Evolutionary conservation across 2,329 filamentous ascomycete species (phyloP).

Genomic region (Aspergillus novofumigatus): DNA sequence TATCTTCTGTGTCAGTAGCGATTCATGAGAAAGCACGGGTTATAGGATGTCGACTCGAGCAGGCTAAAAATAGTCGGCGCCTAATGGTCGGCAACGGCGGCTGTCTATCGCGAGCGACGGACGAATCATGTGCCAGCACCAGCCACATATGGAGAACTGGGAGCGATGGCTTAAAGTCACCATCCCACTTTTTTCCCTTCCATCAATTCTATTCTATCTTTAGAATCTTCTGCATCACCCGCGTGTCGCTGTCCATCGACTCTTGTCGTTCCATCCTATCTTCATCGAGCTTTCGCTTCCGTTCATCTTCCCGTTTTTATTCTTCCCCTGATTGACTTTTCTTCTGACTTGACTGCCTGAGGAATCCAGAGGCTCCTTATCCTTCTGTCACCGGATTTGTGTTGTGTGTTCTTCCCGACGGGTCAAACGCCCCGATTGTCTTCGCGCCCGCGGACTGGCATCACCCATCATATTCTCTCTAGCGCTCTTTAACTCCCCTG

Average conservation of each 20-base stretch:
- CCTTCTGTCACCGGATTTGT: not conserved
- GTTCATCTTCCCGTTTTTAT: slow-evolving; percentile 8
- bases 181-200: not conserved
- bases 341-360: not conserved
- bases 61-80: not conserved
- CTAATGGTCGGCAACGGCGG: not conserved
- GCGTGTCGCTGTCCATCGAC: slow-evolving; percentile 20
- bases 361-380: not conserved
- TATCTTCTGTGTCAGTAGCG: not conserved
- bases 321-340: slow-evolving; percentile 2
- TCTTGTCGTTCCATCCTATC: slow-evolving; percentile 15
- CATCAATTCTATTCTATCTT: slow-evolving; percentile 23
- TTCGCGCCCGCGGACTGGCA: not conserved
- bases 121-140: not conserved
- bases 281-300: slow-evolving; percentile 4
- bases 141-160: not conserved
- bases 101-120: not conserved
- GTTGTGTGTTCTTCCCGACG: not conserved
- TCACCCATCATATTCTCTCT: not conserved
- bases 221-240: slow-evolving; percentile 30
- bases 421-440: not conserved
- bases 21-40: not conserved
- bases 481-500: not conserved
- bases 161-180: not conserved
- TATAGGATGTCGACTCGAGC: not conserved